These are phyloP conservation scores for Lichenothelia convexa DNA, from an alignment of 495 filamentous ascomycete genomes.

Conservation along the genomic window DNA sequence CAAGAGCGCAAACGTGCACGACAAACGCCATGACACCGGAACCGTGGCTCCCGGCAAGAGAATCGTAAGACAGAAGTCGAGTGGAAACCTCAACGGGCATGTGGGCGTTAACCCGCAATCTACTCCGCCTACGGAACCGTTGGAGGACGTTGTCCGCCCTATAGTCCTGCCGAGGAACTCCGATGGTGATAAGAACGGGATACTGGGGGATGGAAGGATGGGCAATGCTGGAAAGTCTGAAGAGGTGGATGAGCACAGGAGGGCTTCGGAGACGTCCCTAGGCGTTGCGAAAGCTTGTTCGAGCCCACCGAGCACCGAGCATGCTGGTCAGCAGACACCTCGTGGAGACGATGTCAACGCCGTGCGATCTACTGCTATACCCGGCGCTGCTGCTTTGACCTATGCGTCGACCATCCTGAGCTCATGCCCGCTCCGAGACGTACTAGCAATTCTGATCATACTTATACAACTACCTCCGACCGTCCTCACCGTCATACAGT, in stretches of 20 bases:
- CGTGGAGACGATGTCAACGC: background rate
- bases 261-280: background rate
- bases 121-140: slow-evolving; percentile 22
- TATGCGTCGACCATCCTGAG: slow-evolving; percentile 69
- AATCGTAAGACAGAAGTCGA: slow-evolving; percentile 49
- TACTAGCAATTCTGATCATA: slow-evolving; percentile 93
- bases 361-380: slow-evolving; percentile 20
- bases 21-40: slow-evolving; percentile 77
- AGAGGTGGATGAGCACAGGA: background rate
- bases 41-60: slow-evolving; percentile 70
- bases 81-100: slow-evolving; percentile 37
- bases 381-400: slow-evolving; percentile 45
- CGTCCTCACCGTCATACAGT: slow-evolving; percentile 75
- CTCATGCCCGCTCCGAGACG: slow-evolving; percentile 84
- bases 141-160: slow-evolving; percentile 10
- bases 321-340: slow-evolving; percentile 3
- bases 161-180: slow-evolving; percentile 12
- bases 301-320: slow-evolving; percentile 1
- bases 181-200: background rate
- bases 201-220: background rate
- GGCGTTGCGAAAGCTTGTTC: background rate
- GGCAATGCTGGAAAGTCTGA: background rate
- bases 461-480: slow-evolving; percentile 90
- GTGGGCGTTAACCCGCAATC: slow-evolving; percentile 31
- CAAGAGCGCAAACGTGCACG: slow-evolving; percentile 23